Base-by-base conservation (phyloP, 441 rosid genomes). In the Eutrema salsugineum region DNA sequence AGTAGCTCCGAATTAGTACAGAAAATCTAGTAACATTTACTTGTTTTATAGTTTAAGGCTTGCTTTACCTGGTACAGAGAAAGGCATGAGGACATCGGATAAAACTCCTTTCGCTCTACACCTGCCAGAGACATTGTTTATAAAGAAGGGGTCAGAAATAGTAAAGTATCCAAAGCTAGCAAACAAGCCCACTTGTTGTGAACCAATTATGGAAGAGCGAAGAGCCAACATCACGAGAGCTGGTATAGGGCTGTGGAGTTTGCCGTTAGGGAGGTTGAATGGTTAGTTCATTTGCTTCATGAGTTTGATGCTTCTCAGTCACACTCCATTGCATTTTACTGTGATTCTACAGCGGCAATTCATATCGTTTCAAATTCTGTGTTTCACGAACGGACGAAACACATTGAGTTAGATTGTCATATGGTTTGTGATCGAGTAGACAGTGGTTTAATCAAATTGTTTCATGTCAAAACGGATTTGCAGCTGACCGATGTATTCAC, bases 151-250 rank as follows among this genome's bases (percentile, higher is more conserved):
- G 51, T 67, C 81, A 48, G 83, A 72, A 76, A 63, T 48, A 50
- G 68, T 59, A 22, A 73, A 11, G 1, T 77, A 57, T 33, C 42
- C 63, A 63, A 80, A 81, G 77, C 66, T 51, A 71, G 62, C 53
- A 66, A 24, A 51, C 7, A 58, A 46, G 42, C 61, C 61, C 11
- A 77, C 56, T 69, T 76, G 77, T 68, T 82, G 78, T 71, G 81
- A 82, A 55, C 93, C 93, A n/a, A 84, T 84, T 27, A 81, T 86
- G n/a, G n/a, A n/a, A n/a, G n/a, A n/a, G n/a, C 44, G 92, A 90
- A 82, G 93, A 81, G 70, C 93, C 96, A 63, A 77, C 89, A 33
- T 80, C 87, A n/a, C n/a, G n/a, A n/a, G n/a, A n/a, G n/a, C n/a
- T n/a, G n/a, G n/a, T n/a, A n/a, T n/a, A n/a, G n/a, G n/a, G 22